Evolutionary conservation across 345 rosid genomes (phyloP).

Genomic region (Lumnitzera littorea): DNA sequence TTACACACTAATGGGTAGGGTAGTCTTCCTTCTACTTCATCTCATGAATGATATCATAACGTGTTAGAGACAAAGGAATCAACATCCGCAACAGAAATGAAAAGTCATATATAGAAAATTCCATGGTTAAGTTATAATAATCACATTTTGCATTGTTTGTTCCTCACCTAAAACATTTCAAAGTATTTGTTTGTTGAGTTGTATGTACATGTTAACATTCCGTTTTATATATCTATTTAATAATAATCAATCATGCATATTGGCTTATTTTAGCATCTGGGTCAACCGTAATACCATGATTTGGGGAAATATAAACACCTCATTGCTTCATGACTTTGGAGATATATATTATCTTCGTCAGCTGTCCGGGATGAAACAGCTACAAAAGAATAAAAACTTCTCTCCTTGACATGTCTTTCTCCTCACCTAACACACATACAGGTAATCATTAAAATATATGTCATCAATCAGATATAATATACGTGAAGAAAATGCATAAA

Average conservation of each 20-base stretch:
- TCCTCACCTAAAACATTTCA: conserved; percentile 10
- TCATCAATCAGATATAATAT: conserved; percentile 16
- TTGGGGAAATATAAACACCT: no score
- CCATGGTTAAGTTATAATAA: no score
- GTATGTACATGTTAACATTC: conserved; percentile 19
- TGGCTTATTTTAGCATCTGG: conserved; percentile 5
- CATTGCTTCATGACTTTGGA: no score
- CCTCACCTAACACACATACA: conserved; percentile 14
- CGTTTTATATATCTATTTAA: background rate
- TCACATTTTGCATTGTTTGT: background rate
- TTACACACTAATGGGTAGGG: no score
- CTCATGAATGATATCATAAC: no score
- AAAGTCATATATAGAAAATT: background rate
- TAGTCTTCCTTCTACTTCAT: no score
- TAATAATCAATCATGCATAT: background rate
- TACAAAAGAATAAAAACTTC: background rate
- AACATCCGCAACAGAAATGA: background rate
- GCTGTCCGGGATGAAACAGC: conserved; percentile 1
- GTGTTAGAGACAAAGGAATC: no score
- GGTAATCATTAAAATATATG: conserved; percentile 16
- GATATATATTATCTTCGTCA: background rate
- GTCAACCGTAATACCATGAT: conserved; percentile 34
- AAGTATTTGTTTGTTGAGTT: conserved; percentile 5
- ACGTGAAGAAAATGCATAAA: background rate
- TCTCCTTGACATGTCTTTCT: background rate